phyloP scores from a whole-genome alignment of 257 asterid species.

The Craterostigma plantagineum region DNA sequence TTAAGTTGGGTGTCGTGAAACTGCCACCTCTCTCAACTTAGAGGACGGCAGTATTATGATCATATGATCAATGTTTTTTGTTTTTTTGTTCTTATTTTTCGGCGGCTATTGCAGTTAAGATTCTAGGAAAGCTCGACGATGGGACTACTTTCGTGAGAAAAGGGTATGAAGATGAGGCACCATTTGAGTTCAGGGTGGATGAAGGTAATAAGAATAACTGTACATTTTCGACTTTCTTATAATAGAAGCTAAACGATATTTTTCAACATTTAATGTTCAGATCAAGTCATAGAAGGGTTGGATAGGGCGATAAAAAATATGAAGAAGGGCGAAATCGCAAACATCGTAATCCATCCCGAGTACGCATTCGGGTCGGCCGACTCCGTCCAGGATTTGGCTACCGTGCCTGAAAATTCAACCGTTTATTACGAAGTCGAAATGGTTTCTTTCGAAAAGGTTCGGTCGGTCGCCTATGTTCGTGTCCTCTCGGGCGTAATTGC shows the following conservation, averaged over 20 bases:
- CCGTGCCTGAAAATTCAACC: constrained; percentile 26
- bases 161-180: constrained; percentile 23
- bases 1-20: no score
- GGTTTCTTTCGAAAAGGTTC: constrained; percentile 35
- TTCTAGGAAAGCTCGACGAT: constrained; percentile 29
- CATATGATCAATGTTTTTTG: no score
- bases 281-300: constrained; percentile 40
- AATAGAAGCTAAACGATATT: no score
- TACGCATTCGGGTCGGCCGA: constrained; percentile 38
- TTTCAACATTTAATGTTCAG: constrained; percentile 10
- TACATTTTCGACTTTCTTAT: not conserved
- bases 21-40: no score
- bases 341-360: constrained; percentile 27
- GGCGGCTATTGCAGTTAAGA: constrained; percentile 18
- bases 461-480: no score
- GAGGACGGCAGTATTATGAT: no score
- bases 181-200: constrained; percentile 29
- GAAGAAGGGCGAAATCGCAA: constrained; percentile 43
- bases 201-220: constrained; percentile 18
- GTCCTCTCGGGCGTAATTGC: not conserved
- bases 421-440: constrained; percentile 36
- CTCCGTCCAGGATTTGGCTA: constrained; percentile 28
- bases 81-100: not conserved
- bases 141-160: constrained; percentile 31
- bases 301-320: constrained; percentile 35